Percentiles rank a stretch among this genome's conserved stretches.
Evolutionary conservation across 805 yeast genomes (phyloP).

Genomic region (Candida insectalens): DNA sequence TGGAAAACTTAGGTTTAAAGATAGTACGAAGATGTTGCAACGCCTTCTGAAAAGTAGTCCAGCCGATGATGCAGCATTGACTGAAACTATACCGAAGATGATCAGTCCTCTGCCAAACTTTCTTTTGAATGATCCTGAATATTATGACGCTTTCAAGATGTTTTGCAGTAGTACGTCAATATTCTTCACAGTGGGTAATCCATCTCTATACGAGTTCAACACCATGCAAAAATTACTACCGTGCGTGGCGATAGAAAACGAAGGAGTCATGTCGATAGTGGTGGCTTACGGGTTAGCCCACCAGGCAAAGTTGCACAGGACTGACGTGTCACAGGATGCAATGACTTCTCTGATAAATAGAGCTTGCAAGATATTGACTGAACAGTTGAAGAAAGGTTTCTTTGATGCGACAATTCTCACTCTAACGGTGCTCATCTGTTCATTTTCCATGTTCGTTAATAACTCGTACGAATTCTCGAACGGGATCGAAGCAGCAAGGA

Average conservation of each 20-base stretch:
- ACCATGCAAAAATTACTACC: conserved; percentile 63
- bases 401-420: background rate
- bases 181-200: conserved; percentile 2
- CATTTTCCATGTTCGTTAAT: background rate
- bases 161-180: background rate
- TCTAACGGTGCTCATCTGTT: background rate
- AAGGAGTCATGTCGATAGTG: conserved; percentile 46
- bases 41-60: no score
- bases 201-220: conserved; percentile 55
- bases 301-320: conserved; percentile 6
- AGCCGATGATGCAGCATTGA: no score
- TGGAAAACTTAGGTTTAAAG: no score
- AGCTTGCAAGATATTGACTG: background rate
- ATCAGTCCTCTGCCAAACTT: conserved; percentile 47
- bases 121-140: conserved; percentile 48
- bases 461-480: background rate
- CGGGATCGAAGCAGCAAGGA: background rate
- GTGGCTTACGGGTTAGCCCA: conserved; percentile 41
- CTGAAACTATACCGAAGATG: background rate
- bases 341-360: background rate
- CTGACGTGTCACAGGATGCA: background rate
- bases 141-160: conserved; percentile 38
- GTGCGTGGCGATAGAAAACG: conserved; percentile 51
- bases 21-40: no score
- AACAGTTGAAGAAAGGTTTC: background rate